Conservation (phyloP, 2,329 filamentous ascomycete genomes). For the Neofusicoccum cordaticola region DNA sequence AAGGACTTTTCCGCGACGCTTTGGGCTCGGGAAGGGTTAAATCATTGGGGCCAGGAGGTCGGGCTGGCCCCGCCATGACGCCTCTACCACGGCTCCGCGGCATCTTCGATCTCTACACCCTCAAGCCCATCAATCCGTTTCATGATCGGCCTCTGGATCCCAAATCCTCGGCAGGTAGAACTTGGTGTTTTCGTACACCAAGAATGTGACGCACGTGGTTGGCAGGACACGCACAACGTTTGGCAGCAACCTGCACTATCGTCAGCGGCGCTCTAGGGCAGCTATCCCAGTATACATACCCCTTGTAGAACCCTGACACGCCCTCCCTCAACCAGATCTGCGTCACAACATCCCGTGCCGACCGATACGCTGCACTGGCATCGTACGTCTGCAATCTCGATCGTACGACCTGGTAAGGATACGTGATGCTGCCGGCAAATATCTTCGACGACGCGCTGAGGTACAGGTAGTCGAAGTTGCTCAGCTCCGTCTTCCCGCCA, state of each 20-base stretch:
- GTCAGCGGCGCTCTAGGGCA: not conserved
- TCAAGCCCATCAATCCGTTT: not conserved
- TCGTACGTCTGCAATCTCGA: conserved; percentile 87
- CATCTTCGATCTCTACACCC: not conserved
- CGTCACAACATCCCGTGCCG: conserved; percentile 66
- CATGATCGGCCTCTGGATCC: conserved; percentile 10
- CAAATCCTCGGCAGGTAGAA: conserved; percentile 57
- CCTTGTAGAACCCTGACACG: conserved; percentile 82
- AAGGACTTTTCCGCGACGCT: not conserved
- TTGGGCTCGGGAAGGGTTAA: not conserved
- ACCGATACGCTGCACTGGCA: conserved; percentile 70
- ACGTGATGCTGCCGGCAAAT: conserved; percentile 84
- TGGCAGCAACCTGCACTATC: conserved; percentile 60
- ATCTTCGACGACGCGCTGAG: conserved; percentile 81
- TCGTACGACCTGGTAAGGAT: conserved; percentile 91
- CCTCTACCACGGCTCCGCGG: not conserved
- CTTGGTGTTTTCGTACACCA: conserved; percentile 94
- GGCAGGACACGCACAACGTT: conserved; percentile 90
- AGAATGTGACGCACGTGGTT: conserved; percentile 92
- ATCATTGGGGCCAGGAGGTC: not conserved
- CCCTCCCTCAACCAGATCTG: conserved; percentile 81
- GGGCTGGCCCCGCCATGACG: not conserved
- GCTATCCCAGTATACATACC: conserved; percentile 40
- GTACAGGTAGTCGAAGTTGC: conserved; percentile 73
- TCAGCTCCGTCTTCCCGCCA: conserved; percentile 43